Evolutionary conservation across 1,284 basidiomycete genomes (phyloP), one percentile per base, ranked within the genome.

Genomic region (Cryptococcus hybrid): DNA sequence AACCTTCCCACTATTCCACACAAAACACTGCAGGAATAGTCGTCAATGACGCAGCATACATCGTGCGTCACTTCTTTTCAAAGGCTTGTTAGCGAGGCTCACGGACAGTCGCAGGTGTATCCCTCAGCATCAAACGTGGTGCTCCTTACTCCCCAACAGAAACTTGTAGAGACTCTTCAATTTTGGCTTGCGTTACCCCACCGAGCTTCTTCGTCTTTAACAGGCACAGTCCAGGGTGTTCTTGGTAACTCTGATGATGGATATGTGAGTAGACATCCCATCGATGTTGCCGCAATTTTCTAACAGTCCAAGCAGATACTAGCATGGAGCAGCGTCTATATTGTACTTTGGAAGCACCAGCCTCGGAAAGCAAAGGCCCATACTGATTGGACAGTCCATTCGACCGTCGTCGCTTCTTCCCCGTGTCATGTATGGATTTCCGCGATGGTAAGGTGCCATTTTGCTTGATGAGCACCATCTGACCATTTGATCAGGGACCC

Each of bases 111-210:
- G 7, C 54, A 76, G 74, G 63, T 63, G 24, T 74, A 76, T 37
- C 63, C 71, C 2, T 74, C 72, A 1, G 64, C 68, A 2, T 60
- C 62, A 0, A 74, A 74, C 55, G 69, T 74, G 3, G 63, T 73
- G 4, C 45, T 76, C 2, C 56, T 74, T 13, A 56, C 64, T 37
- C 61, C 66, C 5, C 59, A 66, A 8, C 64, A 69, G 2, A 60
- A 71, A 7, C 61, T 75, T n/a, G 49, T 51, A n/a, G 61, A 69
- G 7, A 73, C 73, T 0, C 64, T 76, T 0, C 60, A 63, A 13
- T 75, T 76, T 60, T 76, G 73, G 71, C 56, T 64, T 3, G 73
- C 74, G 9, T 53, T 76, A 13, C 74, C 70, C 1, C 67, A 71
- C 57, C 59, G 74, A 39, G 64, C 69, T 0, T 60, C 66, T 0